phyloP scores from a whole-genome alignment of 805 yeast species.

The Saturnispora gosingensis region DNA sequence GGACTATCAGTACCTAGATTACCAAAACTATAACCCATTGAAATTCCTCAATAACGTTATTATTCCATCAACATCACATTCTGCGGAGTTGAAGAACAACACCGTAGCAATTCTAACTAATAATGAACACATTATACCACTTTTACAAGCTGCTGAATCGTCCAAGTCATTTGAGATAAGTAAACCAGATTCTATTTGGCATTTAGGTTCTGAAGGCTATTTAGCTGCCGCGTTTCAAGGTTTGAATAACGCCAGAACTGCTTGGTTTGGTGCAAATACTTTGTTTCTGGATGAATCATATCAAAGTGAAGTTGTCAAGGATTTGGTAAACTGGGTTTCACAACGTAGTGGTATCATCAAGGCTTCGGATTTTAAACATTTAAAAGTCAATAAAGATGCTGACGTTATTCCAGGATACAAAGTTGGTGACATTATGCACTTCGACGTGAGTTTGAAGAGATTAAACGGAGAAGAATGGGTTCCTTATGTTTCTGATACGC shows the following conservation, averaged over 20 bases:
- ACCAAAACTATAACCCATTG: conserved; percentile 35
- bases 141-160: conserved; percentile 56
- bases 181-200: conserved; percentile 54
- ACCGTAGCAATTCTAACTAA: conserved; percentile 64
- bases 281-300: conserved; percentile 37
- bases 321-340: conserved; percentile 62
- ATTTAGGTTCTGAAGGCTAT: conserved; percentile 70
- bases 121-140: conserved; percentile 60
- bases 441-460: conserved; percentile 40
- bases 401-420: conserved; percentile 43
- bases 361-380: conserved; percentile 44
- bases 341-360: conserved; percentile 58
- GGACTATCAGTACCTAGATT: conserved; percentile 54
- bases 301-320: conserved; percentile 32
- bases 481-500: conserved; percentile 41
- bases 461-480: conserved; percentile 51
- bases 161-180: conserved; percentile 36
- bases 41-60: conserved; percentile 24
- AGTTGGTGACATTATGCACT: conserved; percentile 62
- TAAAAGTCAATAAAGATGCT: conserved; percentile 31
- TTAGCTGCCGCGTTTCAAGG: conserved; percentile 74
- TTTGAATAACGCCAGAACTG: conserved; percentile 62
- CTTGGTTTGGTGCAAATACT: conserved; percentile 70
- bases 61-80: conserved; percentile 12
- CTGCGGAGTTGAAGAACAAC: conserved; percentile 31